Base-by-base conservation (phyloP, 2,329 filamentous ascomycete genomes). In the Pestalotiopsis sp. region DNA sequence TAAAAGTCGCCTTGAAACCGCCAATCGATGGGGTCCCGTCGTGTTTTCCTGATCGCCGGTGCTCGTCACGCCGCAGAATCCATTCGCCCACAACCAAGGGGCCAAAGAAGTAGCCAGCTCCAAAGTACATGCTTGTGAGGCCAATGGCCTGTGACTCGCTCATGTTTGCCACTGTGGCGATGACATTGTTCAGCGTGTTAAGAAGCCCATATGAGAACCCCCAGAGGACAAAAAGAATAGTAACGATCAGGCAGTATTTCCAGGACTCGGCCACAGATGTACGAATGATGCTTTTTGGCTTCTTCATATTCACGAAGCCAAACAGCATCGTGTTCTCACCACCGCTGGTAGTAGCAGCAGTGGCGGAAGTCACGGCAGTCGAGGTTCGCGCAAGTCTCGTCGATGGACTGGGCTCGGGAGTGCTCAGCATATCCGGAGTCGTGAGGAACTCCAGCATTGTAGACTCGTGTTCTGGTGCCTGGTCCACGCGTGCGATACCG, bases 161-260 rank as follows among this genome's bases (percentile, higher is more conserved):
- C 84, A 92, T 91, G 25, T 86, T 75, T 14, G 90, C 86, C 5
- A 94, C 86, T 13, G 80, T 76, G 45, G 91, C 89, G 66, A 94
- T 90, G 27, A 89, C 89, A 23, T 86, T 86, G 77, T 97, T 97
- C 36, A 98, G 86, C 0, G 91, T 92, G 75, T 96, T 94, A 5
- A 97, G 84, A 2, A 97, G 86, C 0, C 95, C 95, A 74, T 97
- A 97, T 0, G 94, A 94, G 69, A 97, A 92, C 0, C 95, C 95
- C 94, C 94, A 97, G 2, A 97, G 83, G 72, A 97, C 90, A 81
- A 97, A 97, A 0, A 97, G 83, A 6, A 95, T 87, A 1, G 92
- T 93, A 25, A 97, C 94, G 71, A 94, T 84, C 17, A 87, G 85
- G 75, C 92, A 91, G 71, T 94, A 93, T 71, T 90, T 92, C 72